These are phyloP conservation scores for Sergeia podlipaevii DNA, from an alignment of 208 protist species.

Conservation along the genomic window DNA sequence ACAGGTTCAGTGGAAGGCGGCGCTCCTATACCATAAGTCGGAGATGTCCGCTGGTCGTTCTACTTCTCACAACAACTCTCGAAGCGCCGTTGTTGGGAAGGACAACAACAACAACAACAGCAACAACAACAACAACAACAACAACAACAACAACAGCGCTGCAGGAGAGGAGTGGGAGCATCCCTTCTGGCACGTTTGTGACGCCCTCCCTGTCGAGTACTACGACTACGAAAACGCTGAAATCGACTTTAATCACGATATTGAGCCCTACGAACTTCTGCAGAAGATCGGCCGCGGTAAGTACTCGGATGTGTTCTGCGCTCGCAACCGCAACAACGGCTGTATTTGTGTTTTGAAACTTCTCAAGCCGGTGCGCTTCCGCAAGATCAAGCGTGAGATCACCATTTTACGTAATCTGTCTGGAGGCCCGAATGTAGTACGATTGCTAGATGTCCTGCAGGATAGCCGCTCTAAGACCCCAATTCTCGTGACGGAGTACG, in stretches of 20 bases:
- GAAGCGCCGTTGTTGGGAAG: background rate
- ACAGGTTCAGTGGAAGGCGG: too few relatives aligned
- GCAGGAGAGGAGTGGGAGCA: conserved; percentile 32
- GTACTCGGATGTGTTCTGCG: conserved; percentile 99
- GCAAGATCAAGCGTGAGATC: conserved; percentile 99
- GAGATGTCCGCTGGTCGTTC: too few relatives aligned
- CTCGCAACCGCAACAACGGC: conserved; percentile 87
- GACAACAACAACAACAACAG: background rate
- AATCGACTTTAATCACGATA: conserved; percentile 76
- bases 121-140: background rate
- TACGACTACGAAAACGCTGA: conserved; percentile 91
- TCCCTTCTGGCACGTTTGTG: conserved; percentile 78
- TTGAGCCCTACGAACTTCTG: conserved; percentile 96
- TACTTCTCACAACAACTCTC: too few relatives aligned
- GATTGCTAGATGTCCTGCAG: conserved; percentile 96
- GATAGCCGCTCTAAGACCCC: conserved; percentile 95
- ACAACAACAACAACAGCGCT: background rate
- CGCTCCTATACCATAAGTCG: too few relatives aligned
- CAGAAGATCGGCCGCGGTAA: conserved; percentile 97
- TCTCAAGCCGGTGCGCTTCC: conserved; percentile 98
- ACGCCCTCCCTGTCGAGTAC: conserved; percentile 81
- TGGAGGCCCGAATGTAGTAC: conserved; percentile 98
- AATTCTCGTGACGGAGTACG: conserved; percentile 98
- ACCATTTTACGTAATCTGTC: conserved; percentile 98
- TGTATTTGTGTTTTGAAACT: conserved; percentile 98